Evolutionary conservation across 106 monocot genomes (phyloP).

Genomic region (Hemerocallis citrina): DNA sequence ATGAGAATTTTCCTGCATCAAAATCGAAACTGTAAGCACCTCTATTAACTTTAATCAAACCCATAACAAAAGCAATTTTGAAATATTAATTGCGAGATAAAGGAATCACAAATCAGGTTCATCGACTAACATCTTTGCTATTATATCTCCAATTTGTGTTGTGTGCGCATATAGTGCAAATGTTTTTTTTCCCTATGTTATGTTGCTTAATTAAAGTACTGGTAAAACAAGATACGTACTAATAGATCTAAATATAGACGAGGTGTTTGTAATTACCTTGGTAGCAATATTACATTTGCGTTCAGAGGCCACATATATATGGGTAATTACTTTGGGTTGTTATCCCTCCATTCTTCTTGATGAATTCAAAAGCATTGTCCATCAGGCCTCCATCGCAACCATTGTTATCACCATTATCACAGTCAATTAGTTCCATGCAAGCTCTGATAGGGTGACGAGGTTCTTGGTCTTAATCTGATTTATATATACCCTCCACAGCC

Average conservation of each 20-base stretch:
- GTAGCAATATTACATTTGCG: not conserved
- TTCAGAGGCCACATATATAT: conserved; percentile 24
- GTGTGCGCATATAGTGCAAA: no score
- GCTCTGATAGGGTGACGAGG: conserved; percentile 3
- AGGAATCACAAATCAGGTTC: no score
- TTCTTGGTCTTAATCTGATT: conserved; percentile 13
- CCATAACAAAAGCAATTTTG: not conserved
- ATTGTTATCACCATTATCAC: conserved; percentile 7
- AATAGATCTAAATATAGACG: no score
- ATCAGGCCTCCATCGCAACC: conserved; percentile 10
- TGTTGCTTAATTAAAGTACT: no score
- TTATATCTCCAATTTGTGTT: no score
- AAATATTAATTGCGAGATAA: not conserved
- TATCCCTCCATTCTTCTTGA: conserved; percentile 28
- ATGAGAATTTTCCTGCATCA: conserved; percentile 12
- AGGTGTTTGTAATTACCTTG: conserved; percentile 4
- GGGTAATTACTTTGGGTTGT: conserved; percentile 72
- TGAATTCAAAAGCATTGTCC: conserved; percentile 13
- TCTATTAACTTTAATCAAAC: not conserved
- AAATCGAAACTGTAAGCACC: not conserved
- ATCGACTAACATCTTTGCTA: no score
- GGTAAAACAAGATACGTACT: no score
- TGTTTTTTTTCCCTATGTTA: no score
- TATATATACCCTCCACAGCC: conserved; percentile 11
- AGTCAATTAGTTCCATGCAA: conserved; percentile 14